These are phyloP conservation scores for Mycoemilia scoparia DNA, from an alignment of 192 early-diverging fungal genomes.

Conservation along the genomic window DNA sequence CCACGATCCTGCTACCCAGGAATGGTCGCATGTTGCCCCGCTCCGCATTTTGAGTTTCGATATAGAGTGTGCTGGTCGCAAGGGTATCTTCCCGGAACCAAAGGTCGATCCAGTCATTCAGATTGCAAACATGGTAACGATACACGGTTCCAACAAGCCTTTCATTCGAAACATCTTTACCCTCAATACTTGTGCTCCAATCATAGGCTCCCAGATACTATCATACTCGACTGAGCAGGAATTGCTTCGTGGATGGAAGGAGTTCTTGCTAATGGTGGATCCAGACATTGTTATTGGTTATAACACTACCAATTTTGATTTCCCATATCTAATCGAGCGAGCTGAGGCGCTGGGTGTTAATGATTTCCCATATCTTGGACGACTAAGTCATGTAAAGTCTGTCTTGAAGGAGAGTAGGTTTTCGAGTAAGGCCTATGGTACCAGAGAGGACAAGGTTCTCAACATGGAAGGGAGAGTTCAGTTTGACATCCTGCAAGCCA, in stretches of 20 bases:
- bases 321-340: slow-evolving; percentile 85
- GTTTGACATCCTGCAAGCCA: slow-evolving; percentile 80
- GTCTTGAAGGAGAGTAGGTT: slow-evolving; percentile 31
- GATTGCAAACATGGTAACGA: slow-evolving; percentile 83
- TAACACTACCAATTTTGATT: slow-evolving; percentile 94
- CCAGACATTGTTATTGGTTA: slow-evolving; percentile 92
- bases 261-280: slow-evolving; percentile 73
- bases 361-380: slow-evolving; percentile 70
- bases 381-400: slow-evolving; percentile 29
- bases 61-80: slow-evolving; percentile 94
- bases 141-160: slow-evolving; percentile 76
- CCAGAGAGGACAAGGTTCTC: slow-evolving; percentile 75
- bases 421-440: slow-evolving; percentile 83
- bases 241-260: slow-evolving; percentile 62
- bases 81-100: slow-evolving; percentile 90
- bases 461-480: slow-evolving; percentile 86
- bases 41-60: slow-evolving; percentile 90
- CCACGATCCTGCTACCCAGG: slow-evolving; percentile 61
- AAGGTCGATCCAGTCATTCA: slow-evolving; percentile 88
- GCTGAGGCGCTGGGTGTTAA: slow-evolving; percentile 54
- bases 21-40: slow-evolving; percentile 88
- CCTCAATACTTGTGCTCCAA: slow-evolving; percentile 75
- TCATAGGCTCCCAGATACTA: slow-evolving; percentile 73
- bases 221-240: slow-evolving; percentile 64
- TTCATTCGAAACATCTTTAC: slow-evolving; percentile 92